A percentile compares a stretch with the other conserved stretches of the same genome.
Conservation (phyloP, 2,329 filamentous ascomycete genomes). For the Diplodia scrobiculata region DNA sequence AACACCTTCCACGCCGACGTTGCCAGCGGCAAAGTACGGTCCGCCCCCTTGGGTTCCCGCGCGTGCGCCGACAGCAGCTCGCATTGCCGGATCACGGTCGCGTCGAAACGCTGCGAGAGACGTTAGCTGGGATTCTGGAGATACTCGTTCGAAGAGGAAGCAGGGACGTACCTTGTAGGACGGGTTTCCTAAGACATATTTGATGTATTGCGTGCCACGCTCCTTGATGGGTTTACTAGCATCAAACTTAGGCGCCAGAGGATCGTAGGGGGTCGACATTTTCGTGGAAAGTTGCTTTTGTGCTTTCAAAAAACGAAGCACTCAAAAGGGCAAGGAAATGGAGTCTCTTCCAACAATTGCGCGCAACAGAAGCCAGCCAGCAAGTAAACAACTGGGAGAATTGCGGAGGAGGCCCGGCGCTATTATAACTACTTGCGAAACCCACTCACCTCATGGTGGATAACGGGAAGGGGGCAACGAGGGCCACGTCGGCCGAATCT, state of each 20-base stretch:
- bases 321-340: background rate
- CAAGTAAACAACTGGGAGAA: background rate
- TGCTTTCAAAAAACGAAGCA: background rate
- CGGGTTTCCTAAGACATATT: slow-evolving; percentile 20
- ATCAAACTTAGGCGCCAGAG: slow-evolving; percentile 6
- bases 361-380: background rate
- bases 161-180: slow-evolving; percentile 16
- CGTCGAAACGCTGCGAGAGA: slow-evolving; percentile 39
- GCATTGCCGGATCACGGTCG: slow-evolving; percentile 38
- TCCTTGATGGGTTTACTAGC: slow-evolving; percentile 22
- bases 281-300: background rate
- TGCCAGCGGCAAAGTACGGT: slow-evolving; percentile 38
- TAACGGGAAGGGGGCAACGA: background rate
- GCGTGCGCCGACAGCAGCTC: slow-evolving; percentile 42
- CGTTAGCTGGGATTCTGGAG: background rate
- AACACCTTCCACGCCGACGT: slow-evolving; percentile 50
- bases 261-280: slow-evolving; percentile 17
- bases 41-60: slow-evolving; percentile 34
- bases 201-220: slow-evolving; percentile 34
- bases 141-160: background rate
- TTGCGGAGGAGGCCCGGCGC: background rate
- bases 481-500: slow-evolving; percentile 14
- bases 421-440: slow-evolving; percentile 1
- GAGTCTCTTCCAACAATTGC: background rate
- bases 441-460: slow-evolving; percentile 14